These are phyloP conservation scores for Colletotrichum filicis DNA, from an alignment of 2,329 filamentous ascomycete genomes.

Conservation along the genomic window DNA sequence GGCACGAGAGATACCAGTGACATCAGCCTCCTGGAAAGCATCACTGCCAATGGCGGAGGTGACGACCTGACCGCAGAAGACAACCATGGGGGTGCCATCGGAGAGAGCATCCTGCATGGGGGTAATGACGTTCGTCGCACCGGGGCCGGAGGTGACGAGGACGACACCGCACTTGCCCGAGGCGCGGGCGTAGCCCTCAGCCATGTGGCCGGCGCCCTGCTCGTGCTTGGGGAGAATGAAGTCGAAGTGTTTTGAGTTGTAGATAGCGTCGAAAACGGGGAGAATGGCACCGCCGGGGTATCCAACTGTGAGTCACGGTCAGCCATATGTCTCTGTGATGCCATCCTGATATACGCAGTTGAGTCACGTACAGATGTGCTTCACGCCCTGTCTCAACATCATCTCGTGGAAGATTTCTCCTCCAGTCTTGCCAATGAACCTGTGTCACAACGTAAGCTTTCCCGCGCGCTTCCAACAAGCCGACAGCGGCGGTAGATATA, in stretches of 20 bases:
- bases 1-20: conserved; percentile 90
- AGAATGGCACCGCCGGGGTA: conserved; percentile 97
- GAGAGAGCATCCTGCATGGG: conserved; percentile 96
- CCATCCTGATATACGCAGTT: background rate
- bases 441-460: conserved; percentile 45
- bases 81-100: conserved; percentile 94
- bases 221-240: conserved; percentile 96
- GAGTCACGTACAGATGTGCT: conserved; percentile 85
- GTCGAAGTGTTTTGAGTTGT: conserved; percentile 96
- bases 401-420: conserved; percentile 99
- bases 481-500: conserved; percentile 24
- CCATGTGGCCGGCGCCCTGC: conserved; percentile 98
- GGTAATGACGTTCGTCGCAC: conserved; percentile 95
- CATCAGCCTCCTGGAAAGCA: conserved; percentile 96
- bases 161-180: conserved; percentile 96
- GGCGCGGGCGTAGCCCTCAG: conserved; percentile 93
- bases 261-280: conserved; percentile 98
- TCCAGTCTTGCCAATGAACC: conserved; percentile 93
- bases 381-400: conserved; percentile 93
- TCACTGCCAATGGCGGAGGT: conserved; percentile 93
- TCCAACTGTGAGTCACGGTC: conserved; percentile 64
- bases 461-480: conserved; percentile 21
- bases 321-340: conserved; percentile 11
- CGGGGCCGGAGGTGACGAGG: conserved; percentile 94
- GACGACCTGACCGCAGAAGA: conserved; percentile 93